Evolutionary conservation across 441 rosid genomes (phyloP), one percentile per base, ranked within the genome.

Genomic region (Populus hybrid): DNA sequence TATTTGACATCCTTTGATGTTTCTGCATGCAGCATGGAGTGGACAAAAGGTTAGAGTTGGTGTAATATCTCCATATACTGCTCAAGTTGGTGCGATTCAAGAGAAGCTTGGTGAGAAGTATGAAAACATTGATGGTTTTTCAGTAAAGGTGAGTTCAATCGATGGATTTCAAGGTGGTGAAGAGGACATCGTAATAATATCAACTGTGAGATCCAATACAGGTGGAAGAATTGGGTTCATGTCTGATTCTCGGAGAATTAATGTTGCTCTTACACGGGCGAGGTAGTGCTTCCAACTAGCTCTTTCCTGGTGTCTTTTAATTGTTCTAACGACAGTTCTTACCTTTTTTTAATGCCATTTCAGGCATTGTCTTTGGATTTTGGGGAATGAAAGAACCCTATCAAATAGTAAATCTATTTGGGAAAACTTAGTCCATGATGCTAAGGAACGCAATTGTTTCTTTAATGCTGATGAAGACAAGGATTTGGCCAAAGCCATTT

Each of bases 111-210:
- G 82, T 18, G 1, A 19, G 24, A 78, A 70, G 46, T 86, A 76
- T 28, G 82, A 77, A 59, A 46, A 74, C 9, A 2, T 1, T 65
- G 70, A 75, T 68, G 87, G 84, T 14, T 88, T 86, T 79, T 21
- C 75, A 9, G 82, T 87, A 70, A 85, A 83, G 69, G 87, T 85
- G 50, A 77, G 66, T 72, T 69, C 90, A 46, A 70, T 88, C 3
- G 93, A 90, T 78, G 89, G 89, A 7, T 87, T 88, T 70, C 89
- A 88, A 70, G 93, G 91, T 16, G 86, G 88, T 1, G 93, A 88
- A 69, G 88, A 88, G 74, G 91, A 87, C 73, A 66, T 88, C 16
- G 70, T 88, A 4, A 81, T 88, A 38, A 65, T 87, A 50, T 87
- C 93, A 4, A 88, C 91, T 9, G 93, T 87, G 10, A 83, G 91